These are phyloP conservation scores for Sporothrix globosa DNA, from an alignment of 2,329 filamentous ascomycete genomes.

Conservation along the genomic window DNA sequence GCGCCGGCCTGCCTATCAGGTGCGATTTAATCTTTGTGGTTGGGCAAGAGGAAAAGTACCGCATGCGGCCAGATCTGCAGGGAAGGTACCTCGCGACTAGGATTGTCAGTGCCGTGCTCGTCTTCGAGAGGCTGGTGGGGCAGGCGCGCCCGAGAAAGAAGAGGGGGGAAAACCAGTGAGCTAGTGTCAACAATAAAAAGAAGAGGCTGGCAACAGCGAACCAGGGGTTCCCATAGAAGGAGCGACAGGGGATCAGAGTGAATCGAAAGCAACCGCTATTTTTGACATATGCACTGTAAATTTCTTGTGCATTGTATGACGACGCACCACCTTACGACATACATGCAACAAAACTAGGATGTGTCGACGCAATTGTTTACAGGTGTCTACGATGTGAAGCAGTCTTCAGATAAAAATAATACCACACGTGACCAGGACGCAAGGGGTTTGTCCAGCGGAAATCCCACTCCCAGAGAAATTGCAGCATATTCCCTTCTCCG, in stretches of 20 bases:
- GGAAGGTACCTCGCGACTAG: neutral
- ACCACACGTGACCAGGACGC: neutral
- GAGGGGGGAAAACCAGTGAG: neutral
- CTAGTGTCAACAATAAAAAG: slow-evolving; percentile 31
- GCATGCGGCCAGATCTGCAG: slow-evolving; percentile 3
- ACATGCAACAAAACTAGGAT: neutral
- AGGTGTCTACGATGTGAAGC: slow-evolving; percentile 11
- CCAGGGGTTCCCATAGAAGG: neutral
- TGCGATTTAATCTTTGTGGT: slow-evolving; percentile 28
- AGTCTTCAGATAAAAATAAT: slow-evolving; percentile 9
- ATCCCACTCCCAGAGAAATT: neutral
- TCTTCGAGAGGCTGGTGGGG: slow-evolving; percentile 32
- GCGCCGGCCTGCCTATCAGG: slow-evolving; percentile 22
- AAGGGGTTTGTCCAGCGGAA: slow-evolving; percentile 7
- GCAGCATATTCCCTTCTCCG: neutral
- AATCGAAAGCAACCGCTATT: slow-evolving; percentile 23
- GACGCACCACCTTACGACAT: neutral
- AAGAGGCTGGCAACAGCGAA: slow-evolving; percentile 29
- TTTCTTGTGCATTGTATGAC: neutral
- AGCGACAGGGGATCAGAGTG: slow-evolving; percentile 6
- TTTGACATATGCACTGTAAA: slow-evolving; percentile 25
- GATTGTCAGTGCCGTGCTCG: neutral
- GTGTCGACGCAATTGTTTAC: slow-evolving; percentile 10
- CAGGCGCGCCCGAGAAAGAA: slow-evolving; percentile 21
- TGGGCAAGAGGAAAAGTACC: slow-evolving; percentile 24